Conservation (phyloP, 2,329 filamentous ascomycete species). For the Endoconidiophora laricicola region DNA sequence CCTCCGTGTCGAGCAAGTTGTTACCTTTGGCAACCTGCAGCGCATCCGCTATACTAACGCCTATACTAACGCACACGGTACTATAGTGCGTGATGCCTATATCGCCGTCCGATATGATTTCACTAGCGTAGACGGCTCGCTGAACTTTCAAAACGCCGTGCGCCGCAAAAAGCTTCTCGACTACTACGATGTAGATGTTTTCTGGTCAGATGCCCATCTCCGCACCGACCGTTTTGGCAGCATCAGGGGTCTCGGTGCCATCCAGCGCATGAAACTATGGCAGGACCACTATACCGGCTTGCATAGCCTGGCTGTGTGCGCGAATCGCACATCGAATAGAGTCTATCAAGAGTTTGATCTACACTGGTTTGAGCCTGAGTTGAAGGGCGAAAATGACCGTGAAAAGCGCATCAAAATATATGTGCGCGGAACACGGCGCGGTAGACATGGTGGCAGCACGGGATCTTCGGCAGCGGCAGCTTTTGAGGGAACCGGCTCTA, state of each 20-base stretch:
- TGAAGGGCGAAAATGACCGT: conserved; percentile 29
- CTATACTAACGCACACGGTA: conserved; percentile 26
- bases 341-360: conserved; percentile 32
- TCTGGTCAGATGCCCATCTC: conserved; percentile 33
- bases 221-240: conserved; percentile 34
- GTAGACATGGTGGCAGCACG: no score
- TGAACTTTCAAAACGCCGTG: conserved; percentile 33
- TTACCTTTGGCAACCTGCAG: conserved; percentile 31
- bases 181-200: conserved; percentile 35
- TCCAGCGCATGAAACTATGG: conserved; percentile 37
- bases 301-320: conserved; percentile 31
- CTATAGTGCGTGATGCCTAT: conserved; percentile 31
- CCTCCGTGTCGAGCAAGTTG: conserved; percentile 31
- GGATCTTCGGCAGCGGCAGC: no score
- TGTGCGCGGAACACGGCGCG: conserved; percentile 17
- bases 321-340: conserved; percentile 27
- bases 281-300: conserved; percentile 30
- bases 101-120: conserved; percentile 35
- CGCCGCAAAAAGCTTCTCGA: conserved; percentile 31
- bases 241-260: conserved; percentile 32
- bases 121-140: conserved; percentile 29
- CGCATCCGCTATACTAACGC: conserved; percentile 27
- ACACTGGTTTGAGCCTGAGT: conserved; percentile 30
- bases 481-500: conserved; percentile 25
- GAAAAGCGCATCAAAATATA: conserved; percentile 29